Evolutionary conservation across 306 rosid species (phyloP), one percentile per base, ranked within the genome.

Genomic region (Rosa persica): DNA sequence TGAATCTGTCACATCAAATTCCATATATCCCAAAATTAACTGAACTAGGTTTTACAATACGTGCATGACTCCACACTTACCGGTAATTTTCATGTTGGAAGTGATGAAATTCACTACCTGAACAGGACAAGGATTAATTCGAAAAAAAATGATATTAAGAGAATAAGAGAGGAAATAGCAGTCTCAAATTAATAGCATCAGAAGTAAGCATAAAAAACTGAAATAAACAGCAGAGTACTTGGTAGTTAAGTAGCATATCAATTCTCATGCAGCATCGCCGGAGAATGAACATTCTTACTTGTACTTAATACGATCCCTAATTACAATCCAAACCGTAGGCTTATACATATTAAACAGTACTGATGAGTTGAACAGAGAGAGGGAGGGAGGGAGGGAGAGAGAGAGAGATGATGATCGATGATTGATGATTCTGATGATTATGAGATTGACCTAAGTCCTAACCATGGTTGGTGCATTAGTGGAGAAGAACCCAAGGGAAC

Each of bases 401-500:
- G 75, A 48, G 19, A 61, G 46, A 22, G 15, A 47, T 34, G 20
- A 36, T 11, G 67, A 71, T 3, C 22, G 72, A 55, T 70, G 27
- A 70, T 87, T 57, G 68, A 57, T 23, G 46, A 16, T 62, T 25
- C 39, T 62, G 67, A 62, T 62, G 64, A 83, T 62, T 86, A 83
- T 74, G 84, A 86, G 85, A 75, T 79, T 86, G 87, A 88, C 97
- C 95, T 86, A 89, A 80, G 97, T 89, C 97, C 98, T 95, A 95
- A 95, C 98, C 98, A 95, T 95, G 98, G 98, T 92, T 92, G 92
- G 92, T 87, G 91, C 74, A 85, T 85, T 84, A 92, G 89, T 88
- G 88, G 87, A 87, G 86, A 83, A 74, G 87, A 80, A 88, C 89
- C 98, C 91, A 87, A 87, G 93, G 98, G 97, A 91, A 91, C 82